These are phyloP conservation scores for Orbilia javanica DNA, from an alignment of 2,329 filamentous ascomycete genomes.

Conservation along the genomic window DNA sequence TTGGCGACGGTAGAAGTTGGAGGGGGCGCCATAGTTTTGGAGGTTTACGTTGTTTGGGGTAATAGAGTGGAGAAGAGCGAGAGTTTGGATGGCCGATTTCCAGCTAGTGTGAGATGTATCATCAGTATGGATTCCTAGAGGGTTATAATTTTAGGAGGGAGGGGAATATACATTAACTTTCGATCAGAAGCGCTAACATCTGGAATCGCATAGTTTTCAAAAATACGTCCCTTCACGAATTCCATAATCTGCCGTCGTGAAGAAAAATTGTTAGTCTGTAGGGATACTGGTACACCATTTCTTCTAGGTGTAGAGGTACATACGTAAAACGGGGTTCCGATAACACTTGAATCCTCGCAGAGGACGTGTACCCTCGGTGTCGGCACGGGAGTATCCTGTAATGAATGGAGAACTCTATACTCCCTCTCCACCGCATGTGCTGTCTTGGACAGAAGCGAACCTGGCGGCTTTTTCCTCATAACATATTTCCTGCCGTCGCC, in stretches of 20 bases:
- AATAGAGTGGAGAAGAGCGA: slow-evolving; percentile 87
- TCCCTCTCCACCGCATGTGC: slow-evolving; percentile 98
- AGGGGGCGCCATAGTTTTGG: slow-evolving; percentile 77
- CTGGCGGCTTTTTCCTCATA: slow-evolving; percentile 97
- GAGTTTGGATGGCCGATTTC: slow-evolving; percentile 83
- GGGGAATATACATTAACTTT: slow-evolving; percentile 74
- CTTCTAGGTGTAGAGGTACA: background rate
- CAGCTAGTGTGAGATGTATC: slow-evolving; percentile 68
- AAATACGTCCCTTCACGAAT: slow-evolving; percentile 92
- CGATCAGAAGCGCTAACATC: slow-evolving; percentile 77
- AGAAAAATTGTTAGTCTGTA: background rate
- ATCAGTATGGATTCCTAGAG: background rate
- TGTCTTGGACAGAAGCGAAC: slow-evolving; percentile 88
- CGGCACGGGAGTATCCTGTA: slow-evolving; percentile 82
- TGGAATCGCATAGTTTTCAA: slow-evolving; percentile 87
- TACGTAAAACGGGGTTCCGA: slow-evolving; percentile 90
- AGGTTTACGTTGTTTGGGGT: slow-evolving; percentile 72
- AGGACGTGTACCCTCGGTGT: slow-evolving; percentile 86
- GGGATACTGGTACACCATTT: background rate
- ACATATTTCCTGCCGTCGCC: slow-evolving; percentile 79
- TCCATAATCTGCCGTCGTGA: slow-evolving; percentile 77
- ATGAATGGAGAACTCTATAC: slow-evolving; percentile 87
- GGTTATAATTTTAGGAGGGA: background rate
- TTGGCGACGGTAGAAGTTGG: slow-evolving; percentile 87
- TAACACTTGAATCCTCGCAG: slow-evolving; percentile 82